Conservation (phyloP, 208 protist genomes). For the Leptomonas seymouri region DNA sequence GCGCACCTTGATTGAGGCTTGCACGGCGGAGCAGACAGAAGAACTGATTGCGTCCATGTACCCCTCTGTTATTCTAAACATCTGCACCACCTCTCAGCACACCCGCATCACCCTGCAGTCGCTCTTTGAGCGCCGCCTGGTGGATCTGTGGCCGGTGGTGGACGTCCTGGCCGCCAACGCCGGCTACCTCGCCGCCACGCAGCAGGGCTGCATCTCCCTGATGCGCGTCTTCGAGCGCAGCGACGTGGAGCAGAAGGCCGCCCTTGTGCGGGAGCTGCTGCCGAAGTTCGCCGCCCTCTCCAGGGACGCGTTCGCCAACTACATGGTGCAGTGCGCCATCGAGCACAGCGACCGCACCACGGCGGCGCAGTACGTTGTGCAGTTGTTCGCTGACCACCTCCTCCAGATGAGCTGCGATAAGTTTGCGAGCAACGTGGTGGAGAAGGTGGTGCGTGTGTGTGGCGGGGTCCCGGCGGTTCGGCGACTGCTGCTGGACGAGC, state of each 20-base stretch:
- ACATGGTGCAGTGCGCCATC: conserved; percentile 89
- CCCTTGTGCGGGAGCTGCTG: conserved; percentile 63
- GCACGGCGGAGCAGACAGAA: conserved; percentile 53
- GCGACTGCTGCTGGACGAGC: conserved; percentile 76
- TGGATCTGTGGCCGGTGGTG: conserved; percentile 66
- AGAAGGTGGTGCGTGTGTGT: conserved; percentile 73
- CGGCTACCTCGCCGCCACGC: conserved; percentile 78
- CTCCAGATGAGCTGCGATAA: conserved; percentile 85
- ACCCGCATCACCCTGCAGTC: conserved; percentile 74
- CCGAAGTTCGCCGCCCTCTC: conserved; percentile 71
- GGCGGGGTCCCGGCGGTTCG: conserved; percentile 66
- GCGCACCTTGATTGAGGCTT: conserved; percentile 54
- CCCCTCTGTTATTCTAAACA: conserved; percentile 77
- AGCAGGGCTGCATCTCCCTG: conserved; percentile 89
- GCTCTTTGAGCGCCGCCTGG: conserved; percentile 68
- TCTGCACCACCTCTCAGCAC: conserved; percentile 83
- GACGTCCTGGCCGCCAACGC: conserved; percentile 67
- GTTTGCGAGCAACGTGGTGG: conserved; percentile 86
- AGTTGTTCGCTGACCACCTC: conserved; percentile 59
- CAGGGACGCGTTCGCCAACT: conserved; percentile 87
- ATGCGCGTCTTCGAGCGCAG: conserved; percentile 87
- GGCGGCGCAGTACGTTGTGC: conserved; percentile 64
- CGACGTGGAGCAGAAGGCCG: conserved; percentile 49
- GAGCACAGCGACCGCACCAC: conserved; percentile 65
- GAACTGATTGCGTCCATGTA: conserved; percentile 57